phyloP scores from a whole-genome alignment of 75 land plant genomes.

The Sequoia sempervirens region DNA sequence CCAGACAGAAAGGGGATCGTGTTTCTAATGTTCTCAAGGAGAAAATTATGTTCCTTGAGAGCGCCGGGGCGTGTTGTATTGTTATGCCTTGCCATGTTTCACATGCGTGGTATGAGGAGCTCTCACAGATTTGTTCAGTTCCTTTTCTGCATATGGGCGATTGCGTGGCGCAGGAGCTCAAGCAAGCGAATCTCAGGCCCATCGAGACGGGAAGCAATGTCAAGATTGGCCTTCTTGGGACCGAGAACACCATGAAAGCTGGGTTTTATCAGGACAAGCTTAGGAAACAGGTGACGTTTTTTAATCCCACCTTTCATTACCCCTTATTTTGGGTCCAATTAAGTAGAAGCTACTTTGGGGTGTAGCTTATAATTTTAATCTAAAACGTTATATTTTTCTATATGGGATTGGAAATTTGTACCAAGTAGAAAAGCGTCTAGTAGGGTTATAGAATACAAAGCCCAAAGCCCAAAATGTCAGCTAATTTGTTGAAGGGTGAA shows the following conservation, averaged over 20 bases:
- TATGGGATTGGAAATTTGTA: no score
- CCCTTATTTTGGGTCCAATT: background rate
- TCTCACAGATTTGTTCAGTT: conserved; percentile 37
- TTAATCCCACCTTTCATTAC: background rate
- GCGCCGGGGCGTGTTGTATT: conserved; percentile 60
- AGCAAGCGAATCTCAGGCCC: conserved; percentile 52
- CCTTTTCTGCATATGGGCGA: conserved; percentile 60
- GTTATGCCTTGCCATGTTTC: conserved; percentile 63
- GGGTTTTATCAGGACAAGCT: conserved; percentile 64
- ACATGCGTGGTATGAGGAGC: conserved; percentile 48
- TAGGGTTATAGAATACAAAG: no score
- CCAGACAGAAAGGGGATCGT: background rate
- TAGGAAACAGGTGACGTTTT: conserved; percentile 31
- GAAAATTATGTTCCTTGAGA: conserved; percentile 53
- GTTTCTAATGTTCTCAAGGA: conserved; percentile 20
- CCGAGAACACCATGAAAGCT: conserved; percentile 26
- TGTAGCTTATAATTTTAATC: background rate
- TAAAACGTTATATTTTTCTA: no score
- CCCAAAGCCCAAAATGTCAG: no score
- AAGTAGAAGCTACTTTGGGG: background rate
- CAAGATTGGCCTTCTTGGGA: conserved; percentile 49
- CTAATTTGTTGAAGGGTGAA: background rate
- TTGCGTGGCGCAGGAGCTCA: conserved; percentile 54
- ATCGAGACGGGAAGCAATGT: conserved; percentile 49
- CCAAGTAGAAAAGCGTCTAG: no score